Base-by-base conservation (phyloP, 306 rosid genomes). In the Ochetophila trinervis region DNA sequence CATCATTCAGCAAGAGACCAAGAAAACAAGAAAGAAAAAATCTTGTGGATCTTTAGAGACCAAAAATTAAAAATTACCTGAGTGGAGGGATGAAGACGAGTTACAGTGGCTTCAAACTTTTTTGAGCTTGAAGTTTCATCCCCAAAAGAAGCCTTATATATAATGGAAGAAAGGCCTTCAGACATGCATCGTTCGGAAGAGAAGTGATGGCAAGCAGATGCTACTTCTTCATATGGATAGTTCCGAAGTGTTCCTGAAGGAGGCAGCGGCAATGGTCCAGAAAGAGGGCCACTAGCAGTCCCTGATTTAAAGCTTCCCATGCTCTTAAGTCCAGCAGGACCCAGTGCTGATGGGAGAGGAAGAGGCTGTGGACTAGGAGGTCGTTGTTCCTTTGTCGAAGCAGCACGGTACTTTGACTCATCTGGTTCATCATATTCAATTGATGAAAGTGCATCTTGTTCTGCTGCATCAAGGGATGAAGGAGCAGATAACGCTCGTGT, bases 251-350 rank as follows among this genome's bases (percentile, higher is more conserved):
- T 69, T 17, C 84, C 88, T 8, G 84, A 68, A 20, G 97, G 97
- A 65, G 99, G 99, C 18, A 94, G 78, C 0, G 99, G 99, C 85
- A 94, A 80, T 37, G 99, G 95, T 57, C 91, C 97, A 57, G 96
- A 81, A 58, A 82, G 80, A 74, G 97, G 91, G 70, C 91, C 96
- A 62, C 90, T 88, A 57, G 82, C 59, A 60, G 81, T 73, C 65
- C 30, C 76, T n/a, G 83, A 83, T 76, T 94, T 94, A 60, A 94
- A 94, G 88, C 99, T 94, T 60, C 83, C 85, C 0, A 67, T 62
- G 67, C 86, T 71, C 80, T 84, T 86, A 72, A 94, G 74, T 22
- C 73, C 66, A 76, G 68, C 74, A 69, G 67, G 40, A 42, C 78
- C 74, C 66, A 81, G 91, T 57, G 91, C 90, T 14, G 97, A 90